These are phyloP conservation scores for Fusarium sp. DNA, from an alignment of 2,329 filamentous ascomycete species.

Conservation along the genomic window DNA sequence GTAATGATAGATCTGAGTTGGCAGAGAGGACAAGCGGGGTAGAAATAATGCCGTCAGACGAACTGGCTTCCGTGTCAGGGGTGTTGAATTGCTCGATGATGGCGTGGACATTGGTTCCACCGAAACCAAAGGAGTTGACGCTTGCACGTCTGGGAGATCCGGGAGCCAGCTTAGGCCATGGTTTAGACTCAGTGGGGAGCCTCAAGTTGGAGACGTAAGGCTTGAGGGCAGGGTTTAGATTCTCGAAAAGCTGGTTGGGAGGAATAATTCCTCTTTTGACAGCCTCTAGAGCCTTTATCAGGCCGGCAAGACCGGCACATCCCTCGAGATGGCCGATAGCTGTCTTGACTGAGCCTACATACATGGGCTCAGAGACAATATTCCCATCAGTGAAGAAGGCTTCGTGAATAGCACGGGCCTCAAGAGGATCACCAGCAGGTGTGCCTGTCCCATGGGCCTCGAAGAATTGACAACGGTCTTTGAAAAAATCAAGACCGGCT, in stretches of 20 bases:
- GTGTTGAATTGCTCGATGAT: not conserved
- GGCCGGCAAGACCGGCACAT: not conserved
- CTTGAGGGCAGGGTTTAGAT: not conserved
- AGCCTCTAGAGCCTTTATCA: conserved; percentile 1
- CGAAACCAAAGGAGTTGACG: conserved; percentile 3
- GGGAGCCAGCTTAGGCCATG: not conserved
- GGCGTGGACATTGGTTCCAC: not conserved
- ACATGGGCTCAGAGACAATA: not conserved
- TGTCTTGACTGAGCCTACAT: conserved; percentile 5
- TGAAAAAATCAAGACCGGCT: not conserved
- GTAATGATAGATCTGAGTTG: not conserved
- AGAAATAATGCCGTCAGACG: not conserved
- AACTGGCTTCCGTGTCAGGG: not conserved
- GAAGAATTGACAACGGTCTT: not conserved
- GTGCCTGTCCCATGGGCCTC: not conserved
- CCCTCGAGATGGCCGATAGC: not conserved
- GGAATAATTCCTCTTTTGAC: not conserved
- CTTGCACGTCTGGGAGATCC: not conserved
- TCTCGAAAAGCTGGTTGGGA: not conserved
- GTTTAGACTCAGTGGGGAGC: not conserved
- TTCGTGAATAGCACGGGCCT: not conserved
- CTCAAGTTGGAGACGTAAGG: not conserved
- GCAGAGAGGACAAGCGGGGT: not conserved
- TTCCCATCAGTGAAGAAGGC: not conserved
- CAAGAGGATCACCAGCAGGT: not conserved